Base-by-base conservation (phyloP, 2,329 filamentous ascomycete species). In the Stenocarpella maydis region DNA sequence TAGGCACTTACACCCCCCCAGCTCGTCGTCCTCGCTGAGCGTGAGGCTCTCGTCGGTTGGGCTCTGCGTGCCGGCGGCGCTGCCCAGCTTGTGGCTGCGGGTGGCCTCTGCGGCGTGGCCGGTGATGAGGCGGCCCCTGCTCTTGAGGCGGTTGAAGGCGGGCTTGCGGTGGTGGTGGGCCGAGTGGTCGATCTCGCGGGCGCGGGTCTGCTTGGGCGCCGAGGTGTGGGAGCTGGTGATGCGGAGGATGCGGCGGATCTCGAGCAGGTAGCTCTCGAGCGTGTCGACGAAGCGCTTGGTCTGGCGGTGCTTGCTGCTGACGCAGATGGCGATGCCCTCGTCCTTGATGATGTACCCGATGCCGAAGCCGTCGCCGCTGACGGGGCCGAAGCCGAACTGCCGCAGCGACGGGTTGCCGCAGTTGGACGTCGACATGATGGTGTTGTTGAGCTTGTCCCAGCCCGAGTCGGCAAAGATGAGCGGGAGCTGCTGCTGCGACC, bases 321-420 rank as follows among this genome's bases (percentile, higher is more conserved):
- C 94, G 79, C 96, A 98, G 71, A 99, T 95, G 55, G 91, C 94
- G 71, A 98, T 92, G 60, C 89, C 88, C 65, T 96, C 93, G 74
- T 97, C 94, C 81, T 99, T 99, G 87, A 99, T 98, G 76, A 99
- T 98, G 82, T 99, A 99, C 2, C 96, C 96, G 68, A 99, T 98
- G 37, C 96, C 96, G 77, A 98, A 98, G 0, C 96, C 96, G 73
- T 98, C 94, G 2, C 91, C 95, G 0, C 93, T 95, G 0, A 95
- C 97, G 1, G 96, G 96, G 0, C 96, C 96, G 78, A 99, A 99
- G 4, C 96, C 96, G 76, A 99, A 99, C 75, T 98, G 95, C 2
- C 96, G 90, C 21, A 99, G 89, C 0, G 92, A 94, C 0, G 96
- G 96, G 80, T 98, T 99, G 70, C 96, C 96, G 80, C 96, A 99